phyloP scores from a whole-genome alignment of 805 yeast genomes.

The Candida jianshihensis region DNA sequence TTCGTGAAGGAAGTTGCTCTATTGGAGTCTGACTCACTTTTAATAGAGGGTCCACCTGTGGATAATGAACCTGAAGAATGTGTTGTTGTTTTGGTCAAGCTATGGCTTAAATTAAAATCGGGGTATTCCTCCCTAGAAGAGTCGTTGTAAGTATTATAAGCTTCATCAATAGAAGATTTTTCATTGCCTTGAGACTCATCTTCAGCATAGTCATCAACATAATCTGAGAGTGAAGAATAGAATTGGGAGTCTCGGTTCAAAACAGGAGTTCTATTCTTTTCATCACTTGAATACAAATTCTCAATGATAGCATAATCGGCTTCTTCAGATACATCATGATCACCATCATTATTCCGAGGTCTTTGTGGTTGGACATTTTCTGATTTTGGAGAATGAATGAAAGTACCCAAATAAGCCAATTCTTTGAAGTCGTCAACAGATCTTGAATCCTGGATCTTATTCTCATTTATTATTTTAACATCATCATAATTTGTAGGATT shows the following conservation, averaged over 20 bases:
- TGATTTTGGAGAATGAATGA: conserved; percentile 16
- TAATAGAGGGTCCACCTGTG: conserved; percentile 25
- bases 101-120: background rate
- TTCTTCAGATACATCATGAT: background rate
- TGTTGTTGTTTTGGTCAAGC: background rate
- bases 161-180: background rate
- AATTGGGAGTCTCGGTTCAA: background rate
- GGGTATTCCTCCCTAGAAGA: too few species aligned
- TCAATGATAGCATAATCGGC: too few species aligned
- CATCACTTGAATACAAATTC: conserved; percentile 2
- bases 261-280: background rate
- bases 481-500: background rate
- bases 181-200: background rate
- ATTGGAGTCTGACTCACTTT: conserved; percentile 16
- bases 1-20: conserved; percentile 19
- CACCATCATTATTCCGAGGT: conserved; percentile 1
- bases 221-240: conserved; percentile 1
- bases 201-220: conserved; percentile 1
- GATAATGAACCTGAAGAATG: conserved; percentile 24
- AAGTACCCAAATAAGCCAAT: conserved; percentile 18
- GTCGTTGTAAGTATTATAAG: background rate
- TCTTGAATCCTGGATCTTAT: background rate
- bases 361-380: conserved; percentile 1
- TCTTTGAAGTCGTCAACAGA: conserved; percentile 8
- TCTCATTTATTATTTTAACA: background rate